Evolutionary conservation across 2,329 filamentous ascomycete species (phyloP), one percentile per base, ranked within the genome.

Genomic region (Sporothrix mexicana): DNA sequence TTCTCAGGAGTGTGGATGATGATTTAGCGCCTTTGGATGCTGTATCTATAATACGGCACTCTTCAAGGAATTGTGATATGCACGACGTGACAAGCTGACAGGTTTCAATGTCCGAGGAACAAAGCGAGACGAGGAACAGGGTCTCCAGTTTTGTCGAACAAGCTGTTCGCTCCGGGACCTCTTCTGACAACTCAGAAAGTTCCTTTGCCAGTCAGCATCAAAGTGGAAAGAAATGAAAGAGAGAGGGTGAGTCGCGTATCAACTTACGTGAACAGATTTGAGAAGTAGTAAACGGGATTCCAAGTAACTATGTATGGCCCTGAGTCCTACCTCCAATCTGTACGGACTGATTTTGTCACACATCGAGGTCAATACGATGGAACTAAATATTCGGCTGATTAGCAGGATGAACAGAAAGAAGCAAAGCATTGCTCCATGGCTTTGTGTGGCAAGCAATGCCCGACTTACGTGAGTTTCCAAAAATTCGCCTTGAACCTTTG

Each of bases 31-130:
- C 81, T 71, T 87, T 85, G 41, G 84, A 82, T 25, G 84, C 82
- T 12, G 84, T 83, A 74, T 89, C 85, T 20, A 90, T 83, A 55
- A 88, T 82, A 15, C 83, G 81, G 75, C 86, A 88, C 77, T 91
- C 89, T 71, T 91, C 86, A n/a, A 90, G 85, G 74, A 90, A 88
- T 0, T 90, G 80, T 3, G 85, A 85, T 70, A 92, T 88, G 76
- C 88, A 90, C 15, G 85, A 85, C 0, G 88, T 91, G 9, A 91
- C 89, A 15, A 89, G 81, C 76, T 90, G 89, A 77, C 90, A 92
- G 8, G 86, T 88, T 64, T 91, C 88, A 49, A 92, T 86, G 73
- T 91, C 88, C 7, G 88, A 84, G 17, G 90, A 91, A 77, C 90
- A 92, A 8, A 92, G 83, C 1, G 88, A 87, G 10, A 91, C 85